These are phyloP conservation scores for Schwanniomyces polymorphus DNA, from an alignment of 805 yeast species.

Conservation along the genomic window DNA sequence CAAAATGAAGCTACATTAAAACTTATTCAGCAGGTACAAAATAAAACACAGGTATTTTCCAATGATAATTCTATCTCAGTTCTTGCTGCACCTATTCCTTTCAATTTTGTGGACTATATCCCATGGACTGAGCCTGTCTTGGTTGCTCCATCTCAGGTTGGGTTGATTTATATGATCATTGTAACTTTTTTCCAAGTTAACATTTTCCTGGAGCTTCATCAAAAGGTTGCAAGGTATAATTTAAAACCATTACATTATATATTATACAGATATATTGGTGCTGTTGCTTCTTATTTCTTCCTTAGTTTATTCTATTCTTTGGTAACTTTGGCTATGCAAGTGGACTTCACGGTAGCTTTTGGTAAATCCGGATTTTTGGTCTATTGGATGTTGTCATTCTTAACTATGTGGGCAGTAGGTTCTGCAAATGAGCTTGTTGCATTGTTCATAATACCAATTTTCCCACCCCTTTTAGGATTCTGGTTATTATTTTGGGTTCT, in stretches of 20 bases:
- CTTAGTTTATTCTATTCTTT: constrained; percentile 58
- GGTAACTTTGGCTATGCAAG: constrained; percentile 70
- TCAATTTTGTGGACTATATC: constrained; percentile 43
- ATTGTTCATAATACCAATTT: constrained; percentile 46
- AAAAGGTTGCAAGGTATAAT: constrained; percentile 42
- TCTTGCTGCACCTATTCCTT: constrained; percentile 33
- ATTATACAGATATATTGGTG: constrained; percentile 49
- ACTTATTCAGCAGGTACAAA: constrained; percentile 11
- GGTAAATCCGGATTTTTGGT: constrained; percentile 73
- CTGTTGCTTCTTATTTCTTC: constrained; percentile 54
- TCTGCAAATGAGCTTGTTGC: constrained; percentile 69
- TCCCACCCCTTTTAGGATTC: constrained; percentile 67
- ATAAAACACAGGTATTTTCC: constrained; percentile 11
- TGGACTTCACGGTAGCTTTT: constrained; percentile 56
- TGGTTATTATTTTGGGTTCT: constrained; percentile 76
- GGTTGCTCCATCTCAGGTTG: constrained; percentile 71
- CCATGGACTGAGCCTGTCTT: constrained; percentile 52
- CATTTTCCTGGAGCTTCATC: constrained; percentile 58
- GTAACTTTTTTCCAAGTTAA: constrained; percentile 70
- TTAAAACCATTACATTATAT: constrained; percentile 47
- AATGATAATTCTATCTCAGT: constrained; percentile 13
- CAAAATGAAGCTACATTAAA: constrained; percentile 21
- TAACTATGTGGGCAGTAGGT: constrained; percentile 77
- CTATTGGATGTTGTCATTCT: constrained; percentile 65
- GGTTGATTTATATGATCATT: constrained; percentile 69